Percentiles rank a stretch among this genome's conserved stretches.
phyloP scores from a whole-genome alignment of 2,329 filamentous ascomycete genomes.

The Juglanconis sp. region DNA sequence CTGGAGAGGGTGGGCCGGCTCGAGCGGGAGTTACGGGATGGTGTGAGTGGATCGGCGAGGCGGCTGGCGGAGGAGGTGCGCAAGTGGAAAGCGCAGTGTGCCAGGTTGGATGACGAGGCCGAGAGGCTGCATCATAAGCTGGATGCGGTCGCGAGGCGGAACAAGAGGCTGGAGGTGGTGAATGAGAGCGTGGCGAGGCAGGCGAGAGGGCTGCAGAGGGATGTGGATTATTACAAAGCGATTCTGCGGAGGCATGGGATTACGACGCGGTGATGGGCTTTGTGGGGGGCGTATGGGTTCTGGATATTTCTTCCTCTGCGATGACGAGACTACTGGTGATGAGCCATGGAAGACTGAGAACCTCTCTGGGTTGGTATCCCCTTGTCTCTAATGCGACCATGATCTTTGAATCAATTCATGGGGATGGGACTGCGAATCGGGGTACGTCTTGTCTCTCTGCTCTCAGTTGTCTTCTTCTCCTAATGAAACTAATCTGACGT shows the following conservation, averaged over 20 bases:
- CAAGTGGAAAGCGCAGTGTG: conserved; percentile 21
- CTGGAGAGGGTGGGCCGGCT: conserved; percentile 32
- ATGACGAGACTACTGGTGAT: no score
- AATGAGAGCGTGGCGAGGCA: conserved; percentile 11
- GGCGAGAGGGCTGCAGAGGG: conserved; percentile 7
- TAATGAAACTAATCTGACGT: no score
- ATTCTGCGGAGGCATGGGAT: conserved; percentile 23
- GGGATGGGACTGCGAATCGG: no score
- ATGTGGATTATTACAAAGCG: conserved; percentile 22
- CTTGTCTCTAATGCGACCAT: no score
- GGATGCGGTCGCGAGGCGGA: conserved; percentile 25
- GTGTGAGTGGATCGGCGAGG: conserved; percentile 20
- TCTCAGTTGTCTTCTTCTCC: no score
- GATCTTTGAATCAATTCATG: no score
- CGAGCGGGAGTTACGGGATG: conserved; percentile 30
- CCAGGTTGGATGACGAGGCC: conserved; percentile 18
- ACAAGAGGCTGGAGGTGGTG: conserved; percentile 21
- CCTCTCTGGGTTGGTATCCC: no score
- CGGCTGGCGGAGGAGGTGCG: conserved; percentile 25
- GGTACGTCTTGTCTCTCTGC: no score
- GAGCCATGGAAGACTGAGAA: no score
- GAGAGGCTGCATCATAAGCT: conserved; percentile 23
- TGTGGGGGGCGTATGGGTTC: no score
- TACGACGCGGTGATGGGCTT: conserved; percentile 3
- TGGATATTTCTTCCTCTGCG: no score